Evolutionary conservation across 1,139 yeast genomes (phyloP), one percentile per base, ranked within the genome.

Genomic region (Blastobotrys proliferans): DNA sequence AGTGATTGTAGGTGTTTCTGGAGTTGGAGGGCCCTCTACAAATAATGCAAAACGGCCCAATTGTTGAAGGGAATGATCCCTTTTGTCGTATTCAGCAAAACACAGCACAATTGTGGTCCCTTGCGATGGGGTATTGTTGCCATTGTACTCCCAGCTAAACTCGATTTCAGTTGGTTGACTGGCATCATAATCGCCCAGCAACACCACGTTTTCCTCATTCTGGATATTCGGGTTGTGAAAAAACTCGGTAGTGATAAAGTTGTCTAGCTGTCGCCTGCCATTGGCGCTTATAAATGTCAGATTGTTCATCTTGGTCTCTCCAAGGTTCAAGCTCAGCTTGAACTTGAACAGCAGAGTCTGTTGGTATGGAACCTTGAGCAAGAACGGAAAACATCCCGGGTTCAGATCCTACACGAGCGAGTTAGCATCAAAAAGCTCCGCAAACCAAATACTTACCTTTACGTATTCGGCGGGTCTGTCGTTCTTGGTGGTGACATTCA

Each of bases 171-270:
- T 34, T 3, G 43, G 45, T 48, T 43, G 20, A 41, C 28, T 29
- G 21, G 58, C 35, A 1, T 35, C 40, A 33, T 55, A 56, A 47
- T 64, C 68, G 36, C 69, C 70, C 13, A 67, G 53, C 29, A 66
- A 52, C n/a, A 53, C 56, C 4, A 66, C 70, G 43, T 67, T 66
- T 27, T 63, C 61, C 42, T 63, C 64, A 30, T 65, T 62, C 46
- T 66, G 70, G 27, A 67, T 55, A 37, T 67, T 67, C n/a, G 71
- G 69, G 51, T 67, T 67, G 46, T 62, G 63, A 41, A 64, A 59
- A 38, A 67, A 57, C 50, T 67, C 71, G 31, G 61, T 60, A 22
- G 61, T 60, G 35, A 67, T 53, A 41, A 66, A 56, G 10, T 56
- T 50, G 39, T 66, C 67, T 22, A 67, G 54, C 28, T 60, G 56